Percentiles rank a stretch among this genome's conserved stretches.
Evolutionary conservation across 805 yeast species (phyloP).

Genomic region (Candida endomychidarum): DNA sequence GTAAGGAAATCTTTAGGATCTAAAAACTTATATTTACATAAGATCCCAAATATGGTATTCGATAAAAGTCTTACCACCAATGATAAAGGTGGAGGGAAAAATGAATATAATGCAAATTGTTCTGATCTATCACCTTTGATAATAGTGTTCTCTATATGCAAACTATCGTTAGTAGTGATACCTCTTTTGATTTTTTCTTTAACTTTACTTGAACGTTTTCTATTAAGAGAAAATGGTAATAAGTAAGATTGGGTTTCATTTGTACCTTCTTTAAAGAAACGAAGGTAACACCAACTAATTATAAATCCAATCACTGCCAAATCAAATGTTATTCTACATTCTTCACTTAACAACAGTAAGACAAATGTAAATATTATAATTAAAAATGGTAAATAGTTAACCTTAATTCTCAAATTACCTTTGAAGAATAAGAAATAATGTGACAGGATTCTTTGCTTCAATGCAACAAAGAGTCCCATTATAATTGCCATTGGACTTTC

Average conservation of each 20-base stretch:
- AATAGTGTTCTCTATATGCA: conserved; percentile 20
- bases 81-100: conserved; percentile 43
- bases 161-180: conserved; percentile 6
- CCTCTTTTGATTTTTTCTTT: conserved; percentile 13
- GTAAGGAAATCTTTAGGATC: conserved; percentile 22
- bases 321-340: conserved; percentile 24
- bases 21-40: conserved; percentile 20
- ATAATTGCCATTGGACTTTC: conserved; percentile 57
- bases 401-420: conserved; percentile 45
- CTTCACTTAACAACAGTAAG: conserved; percentile 26
- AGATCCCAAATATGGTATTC: conserved; percentile 20
- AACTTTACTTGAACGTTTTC: conserved; percentile 19
- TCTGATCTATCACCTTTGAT: conserved; percentile 29
- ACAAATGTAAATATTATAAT: conserved; percentile 23
- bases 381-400: conserved; percentile 40
- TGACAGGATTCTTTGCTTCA: conserved; percentile 66
- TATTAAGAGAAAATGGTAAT: conserved; percentile 30
- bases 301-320: conserved; percentile 32
- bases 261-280: conserved; percentile 41
- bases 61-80: conserved; percentile 22
- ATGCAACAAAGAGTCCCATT: conserved; percentile 59
- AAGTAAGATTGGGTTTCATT: conserved; percentile 45
- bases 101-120: conserved; percentile 37
- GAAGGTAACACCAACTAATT: conserved; percentile 39
- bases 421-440: conserved; percentile 52